These are phyloP conservation scores for Lonicera japonica DNA, from an alignment of 129 eudicot genomes.

Conservation along the genomic window DNA sequence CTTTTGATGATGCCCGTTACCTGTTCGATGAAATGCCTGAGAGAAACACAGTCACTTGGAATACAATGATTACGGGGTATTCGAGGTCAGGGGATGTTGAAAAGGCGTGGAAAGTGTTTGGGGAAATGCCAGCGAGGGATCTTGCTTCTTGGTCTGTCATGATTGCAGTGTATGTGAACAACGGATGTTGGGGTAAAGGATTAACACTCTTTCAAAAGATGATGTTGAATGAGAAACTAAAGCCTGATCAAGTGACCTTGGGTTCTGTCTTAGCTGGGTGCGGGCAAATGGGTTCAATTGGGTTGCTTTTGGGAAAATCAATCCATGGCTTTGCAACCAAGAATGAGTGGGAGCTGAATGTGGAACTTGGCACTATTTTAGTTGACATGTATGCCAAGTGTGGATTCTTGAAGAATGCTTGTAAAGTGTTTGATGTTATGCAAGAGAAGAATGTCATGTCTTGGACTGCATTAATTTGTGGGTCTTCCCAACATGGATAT, in stretches of 20 bases:
- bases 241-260: constrained; percentile 45
- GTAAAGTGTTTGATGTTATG: constrained; percentile 36
- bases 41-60: constrained; percentile 57
- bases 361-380: constrained; percentile 48
- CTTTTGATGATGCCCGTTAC: constrained; percentile 29
- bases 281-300: constrained; percentile 40
- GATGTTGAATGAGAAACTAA: constrained; percentile 24
- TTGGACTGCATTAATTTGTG: constrained; percentile 73
- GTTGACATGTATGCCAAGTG: constrained; percentile 66
- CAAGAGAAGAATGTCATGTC: constrained; percentile 32
- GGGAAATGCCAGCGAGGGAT: constrained; percentile 45
- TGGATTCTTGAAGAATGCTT: constrained; percentile 47
- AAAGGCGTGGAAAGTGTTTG: constrained; percentile 36
- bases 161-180: constrained; percentile 36
- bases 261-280: constrained; percentile 38
- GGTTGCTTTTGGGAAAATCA: constrained; percentile 48
- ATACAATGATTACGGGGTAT: constrained; percentile 49
- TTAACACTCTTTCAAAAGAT: constrained; percentile 34
- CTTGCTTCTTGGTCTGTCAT: constrained; percentile 51
- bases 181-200: constrained; percentile 24
- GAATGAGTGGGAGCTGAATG: constrained; percentile 39
- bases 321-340: constrained; percentile 38
- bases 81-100: constrained; percentile 28
- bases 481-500: constrained; percentile 47
- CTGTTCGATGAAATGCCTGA: constrained; percentile 68